A percentile compares a stretch with the other conserved stretches of the same genome.
These are phyloP conservation scores for Arbutus unedo DNA, from an alignment of 148 eudicot genomes.

Conservation along the genomic window DNA sequence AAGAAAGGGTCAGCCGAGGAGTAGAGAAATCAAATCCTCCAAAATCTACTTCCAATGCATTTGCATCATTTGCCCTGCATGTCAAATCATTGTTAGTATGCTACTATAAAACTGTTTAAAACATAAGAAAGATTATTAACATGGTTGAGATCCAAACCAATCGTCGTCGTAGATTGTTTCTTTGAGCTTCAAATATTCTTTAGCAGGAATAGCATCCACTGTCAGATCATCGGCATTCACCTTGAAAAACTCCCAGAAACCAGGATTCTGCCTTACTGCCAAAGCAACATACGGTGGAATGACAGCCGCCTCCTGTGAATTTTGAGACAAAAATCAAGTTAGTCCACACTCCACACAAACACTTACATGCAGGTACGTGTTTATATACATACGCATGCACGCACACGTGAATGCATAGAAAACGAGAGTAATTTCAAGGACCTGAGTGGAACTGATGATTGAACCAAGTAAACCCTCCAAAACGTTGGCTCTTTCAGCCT, in stretches of 20 bases:
- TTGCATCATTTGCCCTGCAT: slow-evolving; percentile 52
- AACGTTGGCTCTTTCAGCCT: slow-evolving; percentile 57
- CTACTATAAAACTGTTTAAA: background rate
- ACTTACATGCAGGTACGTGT: no score
- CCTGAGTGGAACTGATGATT: slow-evolving; percentile 80
- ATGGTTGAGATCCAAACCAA: slow-evolving; percentile 38
- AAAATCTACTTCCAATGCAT: slow-evolving; percentile 59
- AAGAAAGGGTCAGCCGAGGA: slow-evolving; percentile 41
- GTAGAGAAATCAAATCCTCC: slow-evolving; percentile 42
- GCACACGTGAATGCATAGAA: background rate
- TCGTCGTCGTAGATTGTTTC: slow-evolving; percentile 65
- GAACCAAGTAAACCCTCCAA: slow-evolving; percentile 79
- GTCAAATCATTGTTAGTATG: background rate
- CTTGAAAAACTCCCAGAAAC: slow-evolving; percentile 71
- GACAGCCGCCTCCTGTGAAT: slow-evolving; percentile 83
- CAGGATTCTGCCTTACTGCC: slow-evolving; percentile 79
- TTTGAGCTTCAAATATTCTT: slow-evolving; percentile 73
- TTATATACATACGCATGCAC: background rate
- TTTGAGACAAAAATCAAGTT: background rate
- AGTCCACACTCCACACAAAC: background rate
- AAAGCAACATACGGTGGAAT: slow-evolving; percentile 83
- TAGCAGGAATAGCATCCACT: slow-evolving; percentile 59
- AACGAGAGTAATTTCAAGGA: slow-evolving; percentile 2
- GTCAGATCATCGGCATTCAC: slow-evolving; percentile 67
- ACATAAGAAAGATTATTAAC: background rate